These are phyloP conservation scores for Apiotrichum domesticum DNA, from an alignment of 1,284 basidiomycete species.

Conservation along the genomic window DNA sequence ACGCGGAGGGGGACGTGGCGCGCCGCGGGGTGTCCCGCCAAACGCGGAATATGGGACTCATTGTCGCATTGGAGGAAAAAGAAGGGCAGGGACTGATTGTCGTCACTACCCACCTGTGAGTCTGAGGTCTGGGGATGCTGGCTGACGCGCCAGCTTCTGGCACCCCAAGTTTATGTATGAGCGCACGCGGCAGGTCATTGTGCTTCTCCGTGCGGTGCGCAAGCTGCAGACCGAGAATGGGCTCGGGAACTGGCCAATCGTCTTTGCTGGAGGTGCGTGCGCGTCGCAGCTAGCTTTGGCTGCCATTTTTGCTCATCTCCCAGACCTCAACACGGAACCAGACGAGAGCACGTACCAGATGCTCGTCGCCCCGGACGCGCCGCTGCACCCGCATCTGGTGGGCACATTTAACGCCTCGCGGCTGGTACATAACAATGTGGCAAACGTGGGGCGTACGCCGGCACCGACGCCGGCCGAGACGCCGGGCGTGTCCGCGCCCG, in stretches of 20 bases:
- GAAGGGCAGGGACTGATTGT: conserved; percentile 52
- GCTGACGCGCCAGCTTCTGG: conserved; percentile 61
- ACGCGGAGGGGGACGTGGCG: not conserved
- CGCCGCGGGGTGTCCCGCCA: conserved; percentile 58
- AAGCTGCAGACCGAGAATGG: conserved; percentile 55
- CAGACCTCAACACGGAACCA: conserved; percentile 91
- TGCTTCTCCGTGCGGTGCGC: conserved; percentile 60
- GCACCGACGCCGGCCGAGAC: not conserved
- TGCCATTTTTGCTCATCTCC: not conserved
- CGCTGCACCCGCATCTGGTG: conserved; percentile 55
- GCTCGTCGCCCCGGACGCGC: conserved; percentile 55
- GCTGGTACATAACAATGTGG: conserved; percentile 75
- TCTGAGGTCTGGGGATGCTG: not conserved
- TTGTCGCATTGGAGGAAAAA: conserved; percentile 59
- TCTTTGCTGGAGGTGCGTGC: conserved; percentile 70
- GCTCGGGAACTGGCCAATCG: conserved; percentile 61
- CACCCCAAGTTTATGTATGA: conserved; percentile 90
- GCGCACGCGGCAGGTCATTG: conserved; percentile 59
- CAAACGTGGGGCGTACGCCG: conserved; percentile 47
- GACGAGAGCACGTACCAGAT: conserved; percentile 79
- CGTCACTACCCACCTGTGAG: conserved; percentile 59
- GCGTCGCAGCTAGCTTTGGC: not conserved
- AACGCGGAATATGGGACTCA: conserved; percentile 75
- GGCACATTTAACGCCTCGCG: conserved; percentile 59
- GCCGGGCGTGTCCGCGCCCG: too few relatives aligned